Evolutionary conservation across 345 rosid genomes (phyloP).

Genomic region (Hirschfeldia incana): DNA sequence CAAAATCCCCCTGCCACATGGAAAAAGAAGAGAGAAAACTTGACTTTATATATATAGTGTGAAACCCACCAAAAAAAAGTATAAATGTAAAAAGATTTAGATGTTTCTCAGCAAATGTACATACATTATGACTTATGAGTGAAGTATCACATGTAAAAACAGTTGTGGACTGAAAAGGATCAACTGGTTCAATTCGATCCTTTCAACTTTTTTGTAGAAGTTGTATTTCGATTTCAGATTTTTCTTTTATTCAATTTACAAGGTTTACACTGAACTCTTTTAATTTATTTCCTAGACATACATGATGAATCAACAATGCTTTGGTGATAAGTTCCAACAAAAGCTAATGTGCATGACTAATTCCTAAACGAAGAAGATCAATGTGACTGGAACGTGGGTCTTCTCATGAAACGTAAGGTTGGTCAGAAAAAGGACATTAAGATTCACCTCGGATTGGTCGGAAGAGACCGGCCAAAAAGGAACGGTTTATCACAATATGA

Average conservation of each 20-base stretch:
- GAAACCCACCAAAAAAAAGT: no score
- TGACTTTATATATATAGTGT: no score
- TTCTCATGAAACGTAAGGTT: constrained; percentile 27
- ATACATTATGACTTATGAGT: neutral
- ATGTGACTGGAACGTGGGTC: constrained; percentile 35
- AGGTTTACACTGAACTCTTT: neutral
- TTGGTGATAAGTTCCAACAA: constrained; percentile 25
- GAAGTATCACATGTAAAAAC: neutral
- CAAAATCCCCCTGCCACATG: no score
- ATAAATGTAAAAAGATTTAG: no score
- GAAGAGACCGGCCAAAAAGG: constrained; percentile 31
- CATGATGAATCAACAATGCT: neutral
- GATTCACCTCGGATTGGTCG: constrained; percentile 36
- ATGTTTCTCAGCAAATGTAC: no score
- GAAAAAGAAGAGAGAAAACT: no score
- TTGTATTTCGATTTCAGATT: neutral
- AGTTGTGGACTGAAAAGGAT: neutral
- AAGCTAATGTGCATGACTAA: constrained; percentile 16
- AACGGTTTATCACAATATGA: constrained; percentile 25
- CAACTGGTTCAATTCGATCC: neutral
- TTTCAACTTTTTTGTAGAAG: neutral
- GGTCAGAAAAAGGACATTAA: constrained; percentile 19
- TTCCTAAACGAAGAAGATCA: constrained; percentile 19
- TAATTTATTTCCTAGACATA: neutral
- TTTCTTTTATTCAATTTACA: neutral